phyloP scores from a whole-genome alignment of 805 yeast species.

The Candida glaebosa region DNA sequence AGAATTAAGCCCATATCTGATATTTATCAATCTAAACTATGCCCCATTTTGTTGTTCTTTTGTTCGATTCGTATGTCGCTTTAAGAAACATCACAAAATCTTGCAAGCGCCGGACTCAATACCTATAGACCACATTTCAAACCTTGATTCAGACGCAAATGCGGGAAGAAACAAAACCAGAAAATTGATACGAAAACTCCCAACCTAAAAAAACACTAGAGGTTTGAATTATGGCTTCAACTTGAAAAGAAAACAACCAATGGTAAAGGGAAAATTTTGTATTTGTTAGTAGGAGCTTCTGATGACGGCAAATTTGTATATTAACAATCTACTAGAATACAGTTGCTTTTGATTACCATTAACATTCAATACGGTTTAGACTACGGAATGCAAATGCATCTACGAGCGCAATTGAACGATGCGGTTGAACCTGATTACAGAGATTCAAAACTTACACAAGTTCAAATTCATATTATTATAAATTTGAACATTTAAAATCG shows the following conservation, averaged over 20 bases:
- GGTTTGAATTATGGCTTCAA: slow-evolving; percentile 70
- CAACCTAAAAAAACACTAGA: slow-evolving; percentile 33
- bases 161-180: slow-evolving; percentile 8
- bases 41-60: too few species aligned
- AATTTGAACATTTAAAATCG: too few species aligned
- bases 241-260: slow-evolving; percentile 65
- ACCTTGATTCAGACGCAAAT: slow-evolving; percentile 23
- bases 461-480: too few species aligned
- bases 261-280: slow-evolving; percentile 81
- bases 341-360: slow-evolving; percentile 67
- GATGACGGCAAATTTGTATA: slow-evolving; percentile 61
- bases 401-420: slow-evolving; percentile 58
- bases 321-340: slow-evolving; percentile 63
- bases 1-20: too few species aligned
- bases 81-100: slow-evolving; percentile 55
- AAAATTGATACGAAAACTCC: slow-evolving; percentile 34
- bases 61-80: too few species aligned
- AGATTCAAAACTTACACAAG: slow-evolving; percentile 50
- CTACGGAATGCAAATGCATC: slow-evolving; percentile 46
- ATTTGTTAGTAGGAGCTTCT: slow-evolving; percentile 89
- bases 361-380: slow-evolving; percentile 48
- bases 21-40: too few species aligned
- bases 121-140: slow-evolving; percentile 34
- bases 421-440: slow-evolving; percentile 53
- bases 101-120: slow-evolving; percentile 49